Conservation (phyloP, 1,284 basidiomycete genomes). For the Puccinia coronata region DNA sequence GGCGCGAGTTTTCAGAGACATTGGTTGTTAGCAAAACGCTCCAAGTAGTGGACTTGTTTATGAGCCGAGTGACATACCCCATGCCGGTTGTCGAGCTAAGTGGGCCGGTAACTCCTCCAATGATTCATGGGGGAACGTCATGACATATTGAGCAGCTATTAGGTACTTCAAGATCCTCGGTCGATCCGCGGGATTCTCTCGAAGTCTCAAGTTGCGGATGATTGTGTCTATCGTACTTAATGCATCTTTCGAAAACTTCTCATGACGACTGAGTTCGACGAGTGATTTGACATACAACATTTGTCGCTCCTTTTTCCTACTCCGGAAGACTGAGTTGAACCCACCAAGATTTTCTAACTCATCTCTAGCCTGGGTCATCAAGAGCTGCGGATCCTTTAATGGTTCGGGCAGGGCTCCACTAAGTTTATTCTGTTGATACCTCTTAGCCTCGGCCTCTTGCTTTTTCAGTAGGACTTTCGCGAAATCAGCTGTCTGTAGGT, state of each 20-base stretch:
- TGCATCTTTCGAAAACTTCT: background rate
- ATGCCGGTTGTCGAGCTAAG: background rate
- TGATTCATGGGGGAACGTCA: background rate
- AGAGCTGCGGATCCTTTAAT: too few relatives aligned
- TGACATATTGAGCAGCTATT: background rate
- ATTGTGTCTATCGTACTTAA: background rate
- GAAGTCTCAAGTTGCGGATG: background rate
- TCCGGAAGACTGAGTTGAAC: background rate
- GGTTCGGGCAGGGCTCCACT: too few relatives aligned
- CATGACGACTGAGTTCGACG: background rate
- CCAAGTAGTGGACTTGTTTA: too few relatives aligned
- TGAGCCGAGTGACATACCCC: background rate
- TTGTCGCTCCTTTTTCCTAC: background rate
- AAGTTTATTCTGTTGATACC: too few relatives aligned
- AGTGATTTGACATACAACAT: constrained; percentile 1
- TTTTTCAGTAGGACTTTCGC: too few relatives aligned
- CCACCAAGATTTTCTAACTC: background rate
- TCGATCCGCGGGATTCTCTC: background rate
- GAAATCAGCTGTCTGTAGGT: too few relatives aligned
- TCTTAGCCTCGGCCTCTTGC: too few relatives aligned
- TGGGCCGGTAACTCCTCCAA: background rate
- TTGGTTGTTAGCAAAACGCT: too few relatives aligned
- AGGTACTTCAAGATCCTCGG: background rate
- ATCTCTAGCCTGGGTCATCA: background rate
- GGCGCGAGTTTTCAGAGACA: too few relatives aligned